Evolutionary conservation across 1,284 basidiomycete genomes (phyloP), one percentile per base, ranked within the genome.

Genomic region (Tylopilus orsonianus): DNA sequence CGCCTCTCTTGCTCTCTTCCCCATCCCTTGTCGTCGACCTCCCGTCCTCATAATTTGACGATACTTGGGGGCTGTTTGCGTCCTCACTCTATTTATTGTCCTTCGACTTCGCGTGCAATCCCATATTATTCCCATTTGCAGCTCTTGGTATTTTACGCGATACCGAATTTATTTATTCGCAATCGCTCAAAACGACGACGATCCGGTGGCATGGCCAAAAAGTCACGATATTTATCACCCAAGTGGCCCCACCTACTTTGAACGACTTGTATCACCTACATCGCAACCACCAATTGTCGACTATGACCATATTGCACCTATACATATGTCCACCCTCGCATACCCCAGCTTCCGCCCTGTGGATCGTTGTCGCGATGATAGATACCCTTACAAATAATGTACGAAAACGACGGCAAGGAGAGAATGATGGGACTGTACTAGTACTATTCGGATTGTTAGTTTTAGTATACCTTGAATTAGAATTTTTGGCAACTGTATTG

Each of bases 391-490:
- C 48, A 43, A 48, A 61, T 48, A 48, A 51, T 62, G 60, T 62
- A 63, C 53, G 60, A 60, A 63, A 61, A 54, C 41, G 41, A 61
- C 19, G 38, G 51, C 48, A 51, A 58, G 63, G 49, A 64, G 56
- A 52, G 60, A 66, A 57, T 13, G 64, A 57, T 44, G 34, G 64
- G 66, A 63, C 58, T 68, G 66, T 68, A 63, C 64, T 50, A 64
- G 48, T 63, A 67, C 48, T 51, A 65, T 49, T 48, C 27, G 60
- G 64, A 62, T 46, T 61, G 57, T 62, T 65, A 62, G 50, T 62
- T 64, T 55, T 66, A 67, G 65, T 63, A 63, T 63, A 68, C 66
- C 66, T 63, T 58, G 66, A 67, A 67, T 52, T 67, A 63, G 66
- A 65, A 63, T 57, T 66, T 62, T 63, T 66, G 64, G 53, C 53